Percentiles rank a stretch among this genome's conserved stretches.
Conservation (phyloP, 305 asterid genomes). For the Solanum hybrid region DNA sequence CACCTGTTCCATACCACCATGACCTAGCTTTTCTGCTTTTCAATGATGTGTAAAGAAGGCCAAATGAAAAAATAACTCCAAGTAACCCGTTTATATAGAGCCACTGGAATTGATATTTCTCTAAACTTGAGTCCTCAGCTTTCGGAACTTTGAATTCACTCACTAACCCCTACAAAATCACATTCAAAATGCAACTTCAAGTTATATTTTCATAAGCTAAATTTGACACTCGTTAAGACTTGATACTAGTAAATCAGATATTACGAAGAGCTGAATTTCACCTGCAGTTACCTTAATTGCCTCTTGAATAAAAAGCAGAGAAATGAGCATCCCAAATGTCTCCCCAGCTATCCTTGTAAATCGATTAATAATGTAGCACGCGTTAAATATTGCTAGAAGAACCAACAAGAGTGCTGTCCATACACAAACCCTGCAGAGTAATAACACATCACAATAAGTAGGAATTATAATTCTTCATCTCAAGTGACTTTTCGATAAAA, state of each 20-base stretch:
- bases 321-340: constrained; percentile 70
- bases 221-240: not conserved
- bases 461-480: not conserved
- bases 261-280: not conserved
- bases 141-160: constrained; percentile 51
- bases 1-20: constrained; percentile 70
- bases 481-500: not conserved
- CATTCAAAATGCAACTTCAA: not conserved
- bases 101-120: constrained; percentile 44
- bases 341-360: constrained; percentile 83
- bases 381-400: constrained; percentile 62
- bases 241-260: not conserved
- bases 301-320: constrained; percentile 68
- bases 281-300: constrained; percentile 49
- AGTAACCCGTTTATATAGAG: constrained; percentile 63
- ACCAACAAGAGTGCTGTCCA: constrained; percentile 69
- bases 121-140: constrained; percentile 28
- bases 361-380: constrained; percentile 45
- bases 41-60: constrained; percentile 43
- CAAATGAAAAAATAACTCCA: constrained; percentile 44
- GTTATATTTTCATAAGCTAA: not conserved
- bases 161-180: constrained; percentile 35
- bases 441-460: not conserved
- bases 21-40: constrained; percentile 56
- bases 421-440: constrained; percentile 59